Evolutionary conservation across 2,329 filamentous ascomycete species (phyloP), one percentile per base, ranked within the genome.

Genomic region (Curvularia sp.): DNA sequence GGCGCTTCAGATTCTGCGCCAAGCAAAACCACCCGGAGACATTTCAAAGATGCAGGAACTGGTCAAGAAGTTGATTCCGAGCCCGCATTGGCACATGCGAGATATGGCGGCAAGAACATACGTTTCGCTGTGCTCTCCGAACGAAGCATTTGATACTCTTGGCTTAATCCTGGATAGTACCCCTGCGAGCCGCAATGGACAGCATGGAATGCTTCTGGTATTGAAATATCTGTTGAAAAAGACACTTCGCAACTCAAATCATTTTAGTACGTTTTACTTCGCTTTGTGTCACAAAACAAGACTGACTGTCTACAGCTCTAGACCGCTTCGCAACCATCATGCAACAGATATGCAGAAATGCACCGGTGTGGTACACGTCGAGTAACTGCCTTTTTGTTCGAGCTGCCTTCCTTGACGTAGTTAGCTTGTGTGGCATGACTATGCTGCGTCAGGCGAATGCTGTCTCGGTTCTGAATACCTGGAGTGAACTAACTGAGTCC

Each of bases 41-140:
- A 85, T 57, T 80, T 83, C 1, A 77, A 80, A 84, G 46, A 83
- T 93, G 5, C 82, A 85, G 65, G 68, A 75, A 3, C 81, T 85
- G 46, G 86, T 94, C 7, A 75, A 83, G 6, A 81, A 80, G 41
- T 87, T 93, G 53, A 81, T 92, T 3, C 84, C 81, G 10, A 92
- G 88, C 61, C 84, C 84, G 0, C 85, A 92, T 18, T 95, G 92
- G 92, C 90, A 93, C 71, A 86, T 95, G 6, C 83, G 92, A 49
- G 91, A 94, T 67, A 92, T 93, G 73, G 90, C 91, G 0, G 90
- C 91, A 0, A 83, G 89, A 15, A 91, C 91, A 0, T 80, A 91
- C 12, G 77, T 78, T 2, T 71, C 74, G 5, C 61, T 82, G 23
- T 64, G 71, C 6, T 41, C 61, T 23, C 59, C 61, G 6, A 60